Evolutionary conservation across 2,329 filamentous ascomycete species (phyloP).

Genomic region (Apiospora saccharicola): DNA sequence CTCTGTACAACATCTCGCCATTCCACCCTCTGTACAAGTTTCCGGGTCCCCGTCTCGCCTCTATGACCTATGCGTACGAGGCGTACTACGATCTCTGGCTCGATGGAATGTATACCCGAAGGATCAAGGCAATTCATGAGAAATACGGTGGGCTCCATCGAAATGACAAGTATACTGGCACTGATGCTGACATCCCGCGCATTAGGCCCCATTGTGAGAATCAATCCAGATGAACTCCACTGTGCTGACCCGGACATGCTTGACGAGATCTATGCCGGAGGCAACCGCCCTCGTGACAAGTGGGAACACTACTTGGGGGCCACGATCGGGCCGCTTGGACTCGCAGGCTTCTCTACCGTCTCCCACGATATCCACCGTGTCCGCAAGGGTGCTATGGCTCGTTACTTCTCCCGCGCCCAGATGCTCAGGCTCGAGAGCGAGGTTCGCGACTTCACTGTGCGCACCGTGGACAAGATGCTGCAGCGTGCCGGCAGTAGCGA

Average conservation of each 20-base stretch:
- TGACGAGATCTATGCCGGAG: slow-evolving; percentile 28
- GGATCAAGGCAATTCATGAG: slow-evolving; percentile 35
- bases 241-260: slow-evolving; percentile 26
- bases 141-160: slow-evolving; percentile 32
- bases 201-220: slow-evolving; percentile 27
- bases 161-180: slow-evolving; percentile 30
- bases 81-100: slow-evolving; percentile 33
- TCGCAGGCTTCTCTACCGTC: slow-evolving; percentile 10
- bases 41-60: slow-evolving; percentile 35
- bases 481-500: slow-evolving; percentile 22
- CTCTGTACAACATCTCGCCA: slow-evolving; percentile 36
- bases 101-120: slow-evolving; percentile 30
- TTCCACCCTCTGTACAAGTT: slow-evolving; percentile 33
- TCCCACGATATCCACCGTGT: slow-evolving; percentile 24
- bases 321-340: not conserved
- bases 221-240: slow-evolving; percentile 28
- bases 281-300: slow-evolving; percentile 26
- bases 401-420: slow-evolving; percentile 43
- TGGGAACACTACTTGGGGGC: slow-evolving; percentile 23
- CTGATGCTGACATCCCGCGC: slow-evolving; percentile 27
- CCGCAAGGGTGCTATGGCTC: slow-evolving; percentile 30
- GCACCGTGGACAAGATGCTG: slow-evolving; percentile 41
- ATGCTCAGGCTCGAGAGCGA: slow-evolving; percentile 42
- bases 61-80: slow-evolving; percentile 33
- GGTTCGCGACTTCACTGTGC: slow-evolving; percentile 37